These are phyloP conservation scores for Paecilomyces sp. DNA, from an alignment of 2,329 filamentous ascomycete genomes.

Conservation along the genomic window DNA sequence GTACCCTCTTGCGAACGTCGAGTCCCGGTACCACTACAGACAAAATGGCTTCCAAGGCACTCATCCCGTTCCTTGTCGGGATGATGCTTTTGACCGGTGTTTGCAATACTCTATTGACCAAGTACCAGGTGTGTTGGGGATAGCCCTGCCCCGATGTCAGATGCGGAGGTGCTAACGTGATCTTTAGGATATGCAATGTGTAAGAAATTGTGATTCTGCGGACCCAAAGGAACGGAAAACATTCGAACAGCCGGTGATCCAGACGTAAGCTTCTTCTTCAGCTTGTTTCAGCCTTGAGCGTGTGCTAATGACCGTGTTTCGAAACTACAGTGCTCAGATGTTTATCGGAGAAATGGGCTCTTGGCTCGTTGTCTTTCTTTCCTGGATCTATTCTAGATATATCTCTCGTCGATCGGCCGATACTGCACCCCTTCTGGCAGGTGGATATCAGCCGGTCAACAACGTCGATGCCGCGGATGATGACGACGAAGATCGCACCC, in stretches of 20 bases:
- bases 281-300: not conserved
- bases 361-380: slow-evolving; percentile 78
- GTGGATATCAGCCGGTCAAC: slow-evolving; percentile 61
- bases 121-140: slow-evolving; percentile 67
- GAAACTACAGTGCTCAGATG: slow-evolving; percentile 64
- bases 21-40: not conserved
- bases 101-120: slow-evolving; percentile 94
- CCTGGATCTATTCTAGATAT: slow-evolving; percentile 59
- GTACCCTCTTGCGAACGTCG: not conserved
- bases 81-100: slow-evolving; percentile 97
- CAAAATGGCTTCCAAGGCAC: slow-evolving; percentile 61
- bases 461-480: slow-evolving; percentile 41
- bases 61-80: slow-evolving; percentile 77
- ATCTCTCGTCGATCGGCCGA: slow-evolving; percentile 31
- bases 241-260: slow-evolving; percentile 93
- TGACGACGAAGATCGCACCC: slow-evolving; percentile 36
- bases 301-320: not conserved
- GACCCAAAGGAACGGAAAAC: slow-evolving; percentile 58
- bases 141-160: not conserved
- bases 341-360: slow-evolving; percentile 94
- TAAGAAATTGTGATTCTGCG: slow-evolving; percentile 72
- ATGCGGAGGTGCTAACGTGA: slow-evolving; percentile 2
- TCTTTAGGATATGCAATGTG: slow-evolving; percentile 82
- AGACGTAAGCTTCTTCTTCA: slow-evolving; percentile 52
- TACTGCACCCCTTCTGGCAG: slow-evolving; percentile 36